Conservation (phyloP, 345 rosid species). For the Hypericum androsaemum region DNA sequence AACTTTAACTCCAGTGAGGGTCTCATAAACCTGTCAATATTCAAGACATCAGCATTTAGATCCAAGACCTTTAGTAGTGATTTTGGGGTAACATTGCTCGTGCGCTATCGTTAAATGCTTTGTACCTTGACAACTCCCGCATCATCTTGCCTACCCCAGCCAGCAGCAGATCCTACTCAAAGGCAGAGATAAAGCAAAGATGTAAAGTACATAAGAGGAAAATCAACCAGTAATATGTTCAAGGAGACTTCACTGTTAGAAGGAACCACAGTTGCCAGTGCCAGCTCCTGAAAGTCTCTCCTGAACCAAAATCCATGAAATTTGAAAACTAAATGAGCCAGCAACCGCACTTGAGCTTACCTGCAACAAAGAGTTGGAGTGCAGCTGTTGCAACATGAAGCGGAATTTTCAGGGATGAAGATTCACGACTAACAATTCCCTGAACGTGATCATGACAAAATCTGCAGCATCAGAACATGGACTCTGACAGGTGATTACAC, state of each 20-base stretch:
- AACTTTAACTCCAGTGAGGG: slow-evolving; percentile 68
- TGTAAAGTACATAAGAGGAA: not conserved
- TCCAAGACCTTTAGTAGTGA: slow-evolving; percentile 1
- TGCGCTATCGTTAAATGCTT: not conserved
- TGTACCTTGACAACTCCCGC: slow-evolving; percentile 93
- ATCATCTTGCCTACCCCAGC: slow-evolving; percentile 92
- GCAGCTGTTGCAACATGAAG: slow-evolving; percentile 74
- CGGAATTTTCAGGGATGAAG: slow-evolving; percentile 61
- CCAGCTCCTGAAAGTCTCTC: too few species aligned
- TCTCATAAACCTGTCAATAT: slow-evolving; percentile 65
- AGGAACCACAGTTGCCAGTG: too few species aligned
- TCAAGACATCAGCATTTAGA: slow-evolving; percentile 2
- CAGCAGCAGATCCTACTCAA: slow-evolving; percentile 82
- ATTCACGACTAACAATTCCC: slow-evolving; percentile 85
- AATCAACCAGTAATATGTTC: not conserved
- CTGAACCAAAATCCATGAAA: not conserved
- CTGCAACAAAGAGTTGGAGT: slow-evolving; percentile 77
- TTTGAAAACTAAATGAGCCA: not conserved
- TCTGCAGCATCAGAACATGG: not conserved
- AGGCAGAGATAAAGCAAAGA: slow-evolving; percentile 4
- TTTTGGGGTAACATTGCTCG: not conserved
- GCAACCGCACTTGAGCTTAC: slow-evolving; percentile 20
- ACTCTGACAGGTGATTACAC: not conserved
- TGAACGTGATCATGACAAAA: slow-evolving; percentile 23
- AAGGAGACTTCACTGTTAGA: not conserved